Base-by-base conservation (phyloP, 176 grass and related monocot genomes). In the Poa annua region DNA sequence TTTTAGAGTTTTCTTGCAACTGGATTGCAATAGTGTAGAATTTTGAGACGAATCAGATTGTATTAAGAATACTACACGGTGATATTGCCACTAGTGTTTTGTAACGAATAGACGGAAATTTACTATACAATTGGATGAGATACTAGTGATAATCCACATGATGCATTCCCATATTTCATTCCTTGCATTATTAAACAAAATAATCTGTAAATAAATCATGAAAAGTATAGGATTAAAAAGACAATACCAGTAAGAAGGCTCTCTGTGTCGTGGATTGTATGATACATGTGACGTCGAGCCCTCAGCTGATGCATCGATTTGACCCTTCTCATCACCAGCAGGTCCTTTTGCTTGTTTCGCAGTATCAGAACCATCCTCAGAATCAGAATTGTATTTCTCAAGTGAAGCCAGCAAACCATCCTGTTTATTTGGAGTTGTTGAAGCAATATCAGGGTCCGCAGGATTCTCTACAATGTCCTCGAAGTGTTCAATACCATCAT, bases 401-500 rank as follows among this genome's bases (percentile, higher is more conserved):
- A 80, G 48, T 74, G 49, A 56, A 59, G 55, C 56, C 63, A 68
- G 54, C 78, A 51, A 72, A 53, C 39, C 55, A 89, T 66, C 53
- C 74, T 76, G 51, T 66, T 73, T 51, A 72, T 71, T 79, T 75
- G 71, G 69, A 44, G 76, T 89, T 86, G 49, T 76, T 57, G 51
- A 79, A 39, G 52, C 60, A 63, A 71, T 69, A 82, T 76, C 34
- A 20, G 82, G 74, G 45, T 87, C 85, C 36, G 95, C 89, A 16
- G 61, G 47, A 22, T 16, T 85, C 75, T 94, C 96, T 53, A 90
- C 47, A 77, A 95, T 92, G 79, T 95, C 96, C 50, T 95, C 77
- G 80, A 98, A 98, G 84, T 98, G 96, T 81, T 98, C 96, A 69
- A 91, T 74, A 48, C 84, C 89, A 83, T 98, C 92, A 85, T 98